Evolutionary conservation across 1,284 basidiomycete genomes (phyloP), one percentile per base, ranked within the genome.

Genomic region (Inonotus obliquus): DNA sequence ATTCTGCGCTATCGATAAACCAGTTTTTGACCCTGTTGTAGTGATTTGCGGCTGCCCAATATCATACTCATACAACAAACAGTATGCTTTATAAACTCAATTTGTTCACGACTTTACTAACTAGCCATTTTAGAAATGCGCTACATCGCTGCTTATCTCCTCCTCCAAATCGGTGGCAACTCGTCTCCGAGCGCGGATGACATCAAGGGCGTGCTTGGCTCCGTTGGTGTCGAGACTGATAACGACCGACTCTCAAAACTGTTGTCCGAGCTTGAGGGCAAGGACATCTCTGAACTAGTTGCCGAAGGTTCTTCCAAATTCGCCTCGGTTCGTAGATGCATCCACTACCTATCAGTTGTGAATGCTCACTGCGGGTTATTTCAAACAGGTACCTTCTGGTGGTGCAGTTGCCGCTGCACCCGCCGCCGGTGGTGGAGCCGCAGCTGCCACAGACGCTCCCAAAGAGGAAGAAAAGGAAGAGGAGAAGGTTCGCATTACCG

Each of bases 91-190:
- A 4, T 2, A 44, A n/a, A 19, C 41, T 21, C 17, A 52, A 11
- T 6, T 38, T 54, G 47, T 21, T 51, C 17, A 53, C 52, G 19
- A 14, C 14, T 17, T 5, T 21, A 19, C 32, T 44, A 60, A 14
- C 60, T 27, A 41, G 47, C 11, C 32, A n/a, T 11, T 23, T 23
- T 44, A 53, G 49, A 58, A 59, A 96, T 97, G 94, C 93, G 94
- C 83, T 84, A 96, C 80, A 83, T 99, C 80, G 96, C 96, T 81
- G 94, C 94, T 70, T 99, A 98, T 84, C 87, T 99, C 69, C 93
- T 99, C 76, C 94, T 98, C 79, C 90, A 92, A 78, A 85, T 89
- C 75, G 97, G 94, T 70, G 97, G 97, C 67, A 98, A 98, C 77
- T 76, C 85, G 71, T 87, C 84, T 67, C 97, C 97, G 67, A 88